These are phyloP conservation scores for Solanum appendiculatum DNA, from an alignment of 257 asterid genomes.

Conservation along the genomic window DNA sequence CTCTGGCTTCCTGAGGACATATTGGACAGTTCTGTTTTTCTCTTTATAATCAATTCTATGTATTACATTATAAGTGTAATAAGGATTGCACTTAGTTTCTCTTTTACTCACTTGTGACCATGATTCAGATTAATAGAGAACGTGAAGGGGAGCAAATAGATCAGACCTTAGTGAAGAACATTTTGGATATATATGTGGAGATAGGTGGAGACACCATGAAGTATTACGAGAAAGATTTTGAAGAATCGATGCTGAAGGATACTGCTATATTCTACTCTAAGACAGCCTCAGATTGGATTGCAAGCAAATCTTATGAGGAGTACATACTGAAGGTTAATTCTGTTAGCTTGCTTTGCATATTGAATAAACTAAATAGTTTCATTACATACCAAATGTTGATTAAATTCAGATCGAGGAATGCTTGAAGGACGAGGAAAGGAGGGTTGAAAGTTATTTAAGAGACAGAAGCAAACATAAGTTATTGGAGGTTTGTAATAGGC, in stretches of 20 bases:
- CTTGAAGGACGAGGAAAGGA: slow-evolving; percentile 18
- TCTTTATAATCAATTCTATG: background rate
- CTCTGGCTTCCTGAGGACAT: background rate
- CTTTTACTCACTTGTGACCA: background rate
- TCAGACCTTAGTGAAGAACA: slow-evolving; percentile 13
- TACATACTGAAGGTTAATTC: slow-evolving; percentile 27
- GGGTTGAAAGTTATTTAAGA: slow-evolving; percentile 12
- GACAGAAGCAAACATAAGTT: slow-evolving; percentile 11
- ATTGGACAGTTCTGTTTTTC: background rate
- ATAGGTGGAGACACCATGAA: slow-evolving; percentile 11
- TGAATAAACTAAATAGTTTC: background rate
- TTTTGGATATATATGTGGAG: slow-evolving; percentile 23
- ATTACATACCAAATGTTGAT: background rate
- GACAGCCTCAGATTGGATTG: slow-evolving; percentile 21
- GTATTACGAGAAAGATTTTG: slow-evolving; percentile 23
- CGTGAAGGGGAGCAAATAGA: slow-evolving; percentile 26
- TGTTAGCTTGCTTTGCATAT: background rate
- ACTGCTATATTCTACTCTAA: slow-evolving; percentile 22
- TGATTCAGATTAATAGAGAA: slow-evolving; percentile 22
- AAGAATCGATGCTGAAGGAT: slow-evolving; percentile 23
- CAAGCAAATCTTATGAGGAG: slow-evolving; percentile 3
- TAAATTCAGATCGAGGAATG: slow-evolving; percentile 23
- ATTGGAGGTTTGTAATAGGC: slow-evolving; percentile 16
- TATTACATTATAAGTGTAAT: background rate
- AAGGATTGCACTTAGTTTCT: background rate